phyloP scores from a whole-genome alignment of 1,139 yeast species.

The Magnusiomyces suaveolens region DNA sequence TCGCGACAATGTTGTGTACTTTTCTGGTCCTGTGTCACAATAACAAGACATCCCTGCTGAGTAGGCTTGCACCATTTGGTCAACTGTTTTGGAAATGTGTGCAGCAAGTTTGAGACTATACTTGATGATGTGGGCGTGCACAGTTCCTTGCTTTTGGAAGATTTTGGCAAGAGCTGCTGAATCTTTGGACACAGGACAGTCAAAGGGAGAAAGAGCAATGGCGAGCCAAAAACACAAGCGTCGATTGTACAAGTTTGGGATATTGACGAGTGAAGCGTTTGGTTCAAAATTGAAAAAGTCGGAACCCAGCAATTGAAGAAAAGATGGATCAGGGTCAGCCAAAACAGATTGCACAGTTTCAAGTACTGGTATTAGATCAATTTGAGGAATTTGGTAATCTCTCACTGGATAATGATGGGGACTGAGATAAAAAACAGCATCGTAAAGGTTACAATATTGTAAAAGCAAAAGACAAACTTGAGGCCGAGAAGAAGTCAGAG shows the following conservation, averaged over 20 bases:
- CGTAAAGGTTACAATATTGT: constrained; percentile 44
- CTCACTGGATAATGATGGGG: background rate
- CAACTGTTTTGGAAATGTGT: constrained; percentile 44
- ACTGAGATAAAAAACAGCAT: constrained; percentile 43
- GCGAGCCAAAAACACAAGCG: constrained; percentile 13
- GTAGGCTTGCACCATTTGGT: constrained; percentile 29
- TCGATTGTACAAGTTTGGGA: background rate
- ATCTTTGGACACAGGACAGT: constrained; percentile 22
- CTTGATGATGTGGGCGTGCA: constrained; percentile 36
- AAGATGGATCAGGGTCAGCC: background rate
- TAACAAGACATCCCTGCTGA: background rate
- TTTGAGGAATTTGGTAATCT: background rate
- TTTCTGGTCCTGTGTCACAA: background rate
- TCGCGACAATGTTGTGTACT: constrained; percentile 31
- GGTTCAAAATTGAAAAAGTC: background rate
- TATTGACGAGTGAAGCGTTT: background rate
- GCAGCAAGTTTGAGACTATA: constrained; percentile 66
- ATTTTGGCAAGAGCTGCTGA: constrained; percentile 25
- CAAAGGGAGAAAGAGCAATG: constrained; percentile 40
- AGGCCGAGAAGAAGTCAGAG: constrained; percentile 54
- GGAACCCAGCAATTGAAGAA: background rate
- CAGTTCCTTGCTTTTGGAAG: constrained; percentile 33
- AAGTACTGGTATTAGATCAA: background rate
- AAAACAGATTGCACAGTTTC: background rate
- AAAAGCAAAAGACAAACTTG: constrained; percentile 54